Evolutionary conservation across 2,329 filamentous ascomycete genomes (phyloP), one percentile per base, ranked within the genome.

Genomic region (Fusarium torreyae): DNA sequence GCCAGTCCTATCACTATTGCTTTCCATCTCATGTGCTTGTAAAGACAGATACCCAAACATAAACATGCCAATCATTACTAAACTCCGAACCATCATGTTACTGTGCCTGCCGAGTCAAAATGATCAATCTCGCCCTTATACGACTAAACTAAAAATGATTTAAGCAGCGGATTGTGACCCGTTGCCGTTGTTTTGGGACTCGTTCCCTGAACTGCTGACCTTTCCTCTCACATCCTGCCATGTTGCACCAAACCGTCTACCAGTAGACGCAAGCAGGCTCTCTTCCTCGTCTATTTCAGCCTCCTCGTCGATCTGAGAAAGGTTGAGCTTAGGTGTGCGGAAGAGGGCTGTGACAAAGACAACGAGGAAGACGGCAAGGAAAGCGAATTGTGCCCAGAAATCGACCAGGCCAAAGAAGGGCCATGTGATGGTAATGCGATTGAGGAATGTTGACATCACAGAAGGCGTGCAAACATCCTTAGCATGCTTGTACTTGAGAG

Each of bases 301-400:
- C 76, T 98, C 94, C 66, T 95, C 92, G 69, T 98, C 96, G 9
- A 97, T 79, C 74, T 94, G 90, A 45, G 88, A 87, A 57, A 95
- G 85, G 73, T 95, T 89, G 36, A 97, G 80, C 75, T 87, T 90
- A 0, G 95, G 94, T 2, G 94, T 90, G 42, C 92, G 89, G 85
- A 98, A 91, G 1, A 98, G 81, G 5, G 92, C 89, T 1, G 92
- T 92, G 22, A 94, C 62, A 72, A 97, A 92, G 14, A 97, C 90
- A 56, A 97, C 81, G 11, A 97, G 79, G 79, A 97, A 98, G 20
- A 98, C 85, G 34, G 81, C 91, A 43, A 99, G 81, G 82, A 99
- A 98, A 14, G 87, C 92, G 77, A 98, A 98, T 75, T 99, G 96
- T 0, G 94, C 93, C 94, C 94, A 99, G 80, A 98, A 99, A 71